A percentile compares a stretch with the other conserved stretches of the same genome.
Evolutionary conservation across 371 early-diverging fungal genomes (phyloP).

Genomic region (Mortierella sp.): DNA sequence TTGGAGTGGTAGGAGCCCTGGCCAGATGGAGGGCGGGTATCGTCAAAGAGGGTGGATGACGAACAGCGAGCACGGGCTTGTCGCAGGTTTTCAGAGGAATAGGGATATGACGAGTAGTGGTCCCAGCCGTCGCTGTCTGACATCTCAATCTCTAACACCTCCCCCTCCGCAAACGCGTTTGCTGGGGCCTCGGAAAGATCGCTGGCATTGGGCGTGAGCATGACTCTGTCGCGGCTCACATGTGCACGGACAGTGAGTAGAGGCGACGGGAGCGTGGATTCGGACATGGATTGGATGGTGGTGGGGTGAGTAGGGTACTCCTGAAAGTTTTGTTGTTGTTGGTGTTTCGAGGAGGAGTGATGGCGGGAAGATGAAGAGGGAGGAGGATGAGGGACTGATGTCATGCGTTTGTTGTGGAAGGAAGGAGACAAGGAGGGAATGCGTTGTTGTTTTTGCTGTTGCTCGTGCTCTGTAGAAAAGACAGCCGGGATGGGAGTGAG

Average conservation of each 20-base stretch:
- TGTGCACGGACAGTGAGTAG: conserved; percentile 16
- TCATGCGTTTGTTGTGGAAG: neutral
- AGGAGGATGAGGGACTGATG: neutral
- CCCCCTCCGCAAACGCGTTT: conserved; percentile 44
- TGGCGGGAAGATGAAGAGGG: conserved; percentile 11
- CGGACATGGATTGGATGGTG: conserved; percentile 9
- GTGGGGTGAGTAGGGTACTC: conserved; percentile 13
- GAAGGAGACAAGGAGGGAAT: neutral
- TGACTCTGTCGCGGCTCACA: conserved; percentile 19
- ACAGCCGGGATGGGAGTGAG: conserved; percentile 12
- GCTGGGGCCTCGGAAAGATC: conserved; percentile 42
- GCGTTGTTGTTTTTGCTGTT: neutral
- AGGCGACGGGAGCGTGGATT: conserved; percentile 3
- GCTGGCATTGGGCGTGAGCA: conserved; percentile 29
- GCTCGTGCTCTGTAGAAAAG: conserved; percentile 1
- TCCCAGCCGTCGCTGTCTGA: conserved; percentile 17
- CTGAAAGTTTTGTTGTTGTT: neutral
- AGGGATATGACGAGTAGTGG: conserved; percentile 20
- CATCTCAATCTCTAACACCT: conserved; percentile 25
- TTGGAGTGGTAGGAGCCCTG: conserved; percentile 24
- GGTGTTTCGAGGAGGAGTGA: conserved; percentile 18
- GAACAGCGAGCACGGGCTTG: conserved; percentile 47
- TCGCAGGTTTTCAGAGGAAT: conserved; percentile 19
- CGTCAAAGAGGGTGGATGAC: conserved; percentile 55
- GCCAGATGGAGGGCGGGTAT: conserved; percentile 26